phyloP scores from a whole-genome alignment of 768 basidiomycete genomes.

The Filobasidium wieringae region DNA sequence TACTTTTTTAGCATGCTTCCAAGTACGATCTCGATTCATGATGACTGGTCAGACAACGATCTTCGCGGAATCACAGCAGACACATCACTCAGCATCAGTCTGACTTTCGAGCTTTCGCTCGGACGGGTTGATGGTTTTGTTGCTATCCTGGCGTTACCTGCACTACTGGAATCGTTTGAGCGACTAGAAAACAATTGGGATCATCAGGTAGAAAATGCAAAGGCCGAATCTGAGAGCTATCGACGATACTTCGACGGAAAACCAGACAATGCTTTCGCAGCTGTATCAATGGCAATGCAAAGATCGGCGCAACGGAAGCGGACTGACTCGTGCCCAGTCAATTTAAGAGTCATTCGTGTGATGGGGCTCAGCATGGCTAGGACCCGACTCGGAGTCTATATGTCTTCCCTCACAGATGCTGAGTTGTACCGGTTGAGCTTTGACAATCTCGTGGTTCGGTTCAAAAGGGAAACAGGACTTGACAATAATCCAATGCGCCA shows the following conservation, averaged over 20 bases:
- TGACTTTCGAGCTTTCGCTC: conserved; percentile 32
- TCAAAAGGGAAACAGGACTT: conserved; percentile 15
- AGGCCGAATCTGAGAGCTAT: conserved; percentile 28
- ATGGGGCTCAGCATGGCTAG: conserved; percentile 26
- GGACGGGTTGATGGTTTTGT: conserved; percentile 30
- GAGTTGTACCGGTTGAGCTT: conserved; percentile 29
- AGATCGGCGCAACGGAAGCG: conserved; percentile 21
- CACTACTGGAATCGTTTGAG: conserved; percentile 23
- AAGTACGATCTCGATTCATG: conserved; percentile 25
- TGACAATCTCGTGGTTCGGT: conserved; percentile 22
- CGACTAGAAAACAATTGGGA: conserved; percentile 20
- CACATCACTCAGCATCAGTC: conserved; percentile 16
- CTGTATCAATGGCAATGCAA: conserved; percentile 25
- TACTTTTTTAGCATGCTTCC: conserved; percentile 23
- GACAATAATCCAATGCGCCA: conserved; percentile 17
- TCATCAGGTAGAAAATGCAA: conserved; percentile 23
- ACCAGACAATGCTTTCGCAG: conserved; percentile 16
- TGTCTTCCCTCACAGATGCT: conserved; percentile 18
- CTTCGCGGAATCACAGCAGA: not conserved
- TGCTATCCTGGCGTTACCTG: conserved; percentile 27
- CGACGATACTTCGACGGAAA: conserved; percentile 21
- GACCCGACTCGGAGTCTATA: conserved; percentile 31
- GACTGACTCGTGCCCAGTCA: not conserved
- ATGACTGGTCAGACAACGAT: conserved; percentile 29
- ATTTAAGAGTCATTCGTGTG: conserved; percentile 21